These are phyloP conservation scores for Phytophthora syringae DNA, from an alignment of 352 stramenopile genomes.

Conservation along the genomic window DNA sequence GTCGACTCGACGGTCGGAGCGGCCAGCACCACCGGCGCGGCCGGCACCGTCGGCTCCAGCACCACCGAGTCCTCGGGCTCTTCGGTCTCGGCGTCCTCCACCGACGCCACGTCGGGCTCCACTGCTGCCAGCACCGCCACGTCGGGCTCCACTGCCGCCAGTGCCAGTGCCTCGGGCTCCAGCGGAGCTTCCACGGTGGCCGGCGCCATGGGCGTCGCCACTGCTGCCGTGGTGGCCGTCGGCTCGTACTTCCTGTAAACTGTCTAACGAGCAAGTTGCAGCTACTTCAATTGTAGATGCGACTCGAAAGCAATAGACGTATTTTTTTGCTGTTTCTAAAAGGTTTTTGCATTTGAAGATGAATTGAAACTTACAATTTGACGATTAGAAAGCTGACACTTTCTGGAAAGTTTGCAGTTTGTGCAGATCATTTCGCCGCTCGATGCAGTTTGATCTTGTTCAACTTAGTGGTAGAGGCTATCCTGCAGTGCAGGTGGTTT, in stretches of 20 bases:
- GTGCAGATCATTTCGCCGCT: constrained; percentile 29
- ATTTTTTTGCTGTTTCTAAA: constrained; percentile 27
- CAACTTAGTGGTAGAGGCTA: neutral
- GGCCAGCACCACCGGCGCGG: constrained; percentile 22
- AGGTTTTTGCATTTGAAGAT: neutral
- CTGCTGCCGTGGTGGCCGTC: constrained; percentile 21
- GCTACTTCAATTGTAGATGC: constrained; percentile 18
- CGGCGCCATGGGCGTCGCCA: constrained; percentile 28
- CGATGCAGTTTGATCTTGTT: neutral
- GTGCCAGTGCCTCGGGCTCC: too few relatives aligned
- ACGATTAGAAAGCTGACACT: too few relatives aligned
- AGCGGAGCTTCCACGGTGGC: too few relatives aligned
- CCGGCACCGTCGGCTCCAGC: constrained; percentile 13
- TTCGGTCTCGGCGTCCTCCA: constrained; percentile 19
- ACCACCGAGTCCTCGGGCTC: constrained; percentile 19
- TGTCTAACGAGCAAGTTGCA: constrained; percentile 7
- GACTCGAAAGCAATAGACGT: constrained; percentile 32
- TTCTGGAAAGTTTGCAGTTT: too few relatives aligned
- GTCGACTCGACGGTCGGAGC: constrained; percentile 19
- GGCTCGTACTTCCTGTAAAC: constrained; percentile 39
- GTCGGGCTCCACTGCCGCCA: constrained; percentile 29
- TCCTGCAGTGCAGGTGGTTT: too few relatives aligned
- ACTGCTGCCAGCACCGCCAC: constrained; percentile 13
- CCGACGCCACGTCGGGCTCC: constrained; percentile 9
- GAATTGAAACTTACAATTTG: too few relatives aligned